Base-by-base conservation (phyloP, 2,329 filamentous ascomycete species). In the Trichoderma brevicompactum region DNA sequence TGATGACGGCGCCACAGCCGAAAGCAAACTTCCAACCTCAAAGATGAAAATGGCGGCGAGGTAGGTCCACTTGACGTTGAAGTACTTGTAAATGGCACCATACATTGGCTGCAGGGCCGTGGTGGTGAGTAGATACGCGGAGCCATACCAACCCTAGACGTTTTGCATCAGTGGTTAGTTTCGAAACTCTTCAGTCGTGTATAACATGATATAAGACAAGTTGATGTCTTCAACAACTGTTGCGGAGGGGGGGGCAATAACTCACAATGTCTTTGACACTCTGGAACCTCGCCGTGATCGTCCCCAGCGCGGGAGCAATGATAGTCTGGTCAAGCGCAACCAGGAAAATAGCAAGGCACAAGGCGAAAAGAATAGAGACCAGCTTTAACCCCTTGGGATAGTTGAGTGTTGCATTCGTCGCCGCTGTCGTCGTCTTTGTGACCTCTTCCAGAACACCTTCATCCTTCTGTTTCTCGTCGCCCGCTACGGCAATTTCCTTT, bases 271-370 rank as follows among this genome's bases (percentile, higher is more conserved):
- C 82, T 68, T 78, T 78, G 41, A 81, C 77, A 55, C 77, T 80
- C 49, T 70, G 65, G 59, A 79, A 83, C 54, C 82, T 73, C 1
- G 74, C 74, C 0, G 82, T 83, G 68, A 85, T 85, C 70, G 82
- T 80, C 19, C 82, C 81, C 17, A 85, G 77, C 1, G 83, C 83
- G 13, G 83, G 82, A 6, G 81, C 81, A 67, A 84, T 82, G 67
- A 83, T 83, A 53, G 82, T 83, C 74, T 83, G 81, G 67, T 84
- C 81, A 10, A 83, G 76, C 3, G 82, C 81, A 50, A 84, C 80
- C 44, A 83, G 77, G 71, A 84, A 83, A 65, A 83, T 75, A 64
- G 79, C 74, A 13, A 83, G 72, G 66, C 79, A 81, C 63, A 83
- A 77, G 3, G 80, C 79, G 5, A 68, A 53, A 65, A 83, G 77